Base-by-base conservation (phyloP, 441 rosid genomes). In the Erodium trifolium region DNA sequence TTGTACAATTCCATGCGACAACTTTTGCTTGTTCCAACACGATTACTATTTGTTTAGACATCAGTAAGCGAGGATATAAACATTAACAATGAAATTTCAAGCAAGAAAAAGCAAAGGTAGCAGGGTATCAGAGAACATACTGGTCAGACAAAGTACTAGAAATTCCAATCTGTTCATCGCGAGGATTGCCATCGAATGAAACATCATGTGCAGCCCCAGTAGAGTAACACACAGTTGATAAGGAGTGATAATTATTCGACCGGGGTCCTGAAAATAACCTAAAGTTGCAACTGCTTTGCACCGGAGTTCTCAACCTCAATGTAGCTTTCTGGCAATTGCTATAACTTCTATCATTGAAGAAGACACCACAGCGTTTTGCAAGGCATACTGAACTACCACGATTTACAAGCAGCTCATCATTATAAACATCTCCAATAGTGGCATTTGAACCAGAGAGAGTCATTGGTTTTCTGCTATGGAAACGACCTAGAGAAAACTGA, bases 161-260 rank as follows among this genome's bases (percentile, higher is more conserved):
- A 67, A 68, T 76, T 5, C 69, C 76, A 45, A 80, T 45, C 57
- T 73, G 82, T 10, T 86, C 82, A 55, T 89, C 90, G 2, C 35
- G 72, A 37, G 89, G 80, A 74, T 68, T 79, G 14, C 85, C 85
- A 37, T 85, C 88, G 11, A 85, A 76, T 0, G 89, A 86, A 67
- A 89, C 73, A 72, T 88, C 87, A 63, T 77, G 90, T 78, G 86
- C 91, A 8, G 91, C 81, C 70, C 86, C 77, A 17, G 82, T 60
- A 41, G 89, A 82, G 71, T 70, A 78, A 68, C 86, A 81, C 13
- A 67, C 57, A 49, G 75, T 65, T 65, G 84, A 72, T 4, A 75
- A 83, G 59, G 83, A 71, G 59, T 77, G 83, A 64, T 79, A 69
- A 73, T 71, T 83, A 77, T 76, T 86, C 47, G 72, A 73, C 43